A percentile compares a stretch with the other conserved stretches of the same genome.
Conservation (phyloP, 2,329 filamentous ascomycete species). For the Amylocarpus encephaloides region DNA sequence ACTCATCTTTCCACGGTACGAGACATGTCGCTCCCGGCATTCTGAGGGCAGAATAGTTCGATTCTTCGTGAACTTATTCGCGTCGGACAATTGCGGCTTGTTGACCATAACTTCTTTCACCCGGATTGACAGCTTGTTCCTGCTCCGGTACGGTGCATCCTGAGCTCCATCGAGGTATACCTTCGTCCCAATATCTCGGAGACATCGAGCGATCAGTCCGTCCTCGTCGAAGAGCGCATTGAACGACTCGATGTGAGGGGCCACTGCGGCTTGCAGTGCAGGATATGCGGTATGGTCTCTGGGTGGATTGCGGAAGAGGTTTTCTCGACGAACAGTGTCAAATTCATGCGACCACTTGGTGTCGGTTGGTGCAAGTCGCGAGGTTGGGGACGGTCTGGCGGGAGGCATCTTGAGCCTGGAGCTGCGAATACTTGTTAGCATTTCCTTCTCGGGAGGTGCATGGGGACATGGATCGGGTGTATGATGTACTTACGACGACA, state of each 20-base stretch:
- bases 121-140: constrained; percentile 71
- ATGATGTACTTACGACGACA: too few species aligned
- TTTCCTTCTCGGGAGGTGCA: too few species aligned
- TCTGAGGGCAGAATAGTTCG: constrained; percentile 86
- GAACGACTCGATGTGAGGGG: constrained; percentile 93
- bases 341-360: constrained; percentile 81
- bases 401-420: constrained; percentile 2
- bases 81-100: constrained; percentile 69
- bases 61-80: constrained; percentile 78
- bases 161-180: constrained; percentile 78
- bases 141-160: constrained; percentile 47
- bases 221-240: constrained; percentile 76
- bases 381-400: constrained; percentile 1
- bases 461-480: too few species aligned
- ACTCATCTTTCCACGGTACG: constrained; percentile 81
- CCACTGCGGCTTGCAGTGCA: constrained; percentile 74
- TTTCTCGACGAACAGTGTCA: constrained; percentile 77
- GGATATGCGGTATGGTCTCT: constrained; percentile 85
- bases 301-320: constrained; percentile 83
- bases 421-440: background rate
- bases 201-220: constrained; percentile 66
- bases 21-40: constrained; percentile 86
- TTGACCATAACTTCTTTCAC: constrained; percentile 78
- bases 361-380: constrained; percentile 38
- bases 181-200: constrained; percentile 87